A percentile compares a stretch with the other conserved stretches of the same genome.
Evolutionary conservation across 208 protist species (phyloP).

Genomic region (Phytomonas sp.): DNA sequence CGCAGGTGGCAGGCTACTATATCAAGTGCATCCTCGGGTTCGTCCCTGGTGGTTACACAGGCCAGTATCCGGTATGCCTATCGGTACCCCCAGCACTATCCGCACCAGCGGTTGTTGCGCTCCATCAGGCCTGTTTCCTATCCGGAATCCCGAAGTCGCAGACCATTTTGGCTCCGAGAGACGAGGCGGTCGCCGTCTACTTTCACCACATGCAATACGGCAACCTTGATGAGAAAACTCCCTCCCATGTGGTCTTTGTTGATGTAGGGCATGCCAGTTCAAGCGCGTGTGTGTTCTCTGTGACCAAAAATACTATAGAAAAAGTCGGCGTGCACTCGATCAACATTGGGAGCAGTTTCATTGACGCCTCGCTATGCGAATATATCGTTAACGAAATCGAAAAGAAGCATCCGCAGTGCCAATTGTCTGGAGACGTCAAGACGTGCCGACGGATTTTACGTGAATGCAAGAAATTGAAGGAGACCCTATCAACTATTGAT

Average conservation of each 20-base stretch:
- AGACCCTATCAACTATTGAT: conserved; percentile 59
- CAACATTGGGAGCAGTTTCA: conserved; percentile 36
- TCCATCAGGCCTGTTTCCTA: conserved; percentile 39
- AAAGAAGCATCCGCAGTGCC: conserved; percentile 15
- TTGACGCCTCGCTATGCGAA: conserved; percentile 41
- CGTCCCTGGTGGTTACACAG: conserved; percentile 19
- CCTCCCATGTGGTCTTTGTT: conserved; percentile 39
- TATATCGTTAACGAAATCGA: conserved; percentile 48
- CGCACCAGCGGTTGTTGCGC: conserved; percentile 19
- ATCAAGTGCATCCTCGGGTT: conserved; percentile 47
- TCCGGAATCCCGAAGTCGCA: conserved; percentile 42
- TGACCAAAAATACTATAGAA: conserved; percentile 22
- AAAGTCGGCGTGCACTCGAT: conserved; percentile 30
- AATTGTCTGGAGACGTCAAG: conserved; percentile 40
- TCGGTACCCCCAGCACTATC: conserved; percentile 19
- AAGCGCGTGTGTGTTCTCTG: conserved; percentile 22
- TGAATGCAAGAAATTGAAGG: conserved; percentile 64
- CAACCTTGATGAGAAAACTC: conserved; percentile 15
- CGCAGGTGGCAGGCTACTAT: conserved; percentile 47
- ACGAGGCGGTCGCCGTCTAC: conserved; percentile 48
- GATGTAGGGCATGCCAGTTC: conserved; percentile 53
- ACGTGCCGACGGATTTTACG: conserved; percentile 39
- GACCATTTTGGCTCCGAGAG: conserved; percentile 30
- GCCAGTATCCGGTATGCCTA: conserved; percentile 19
- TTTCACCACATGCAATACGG: conserved; percentile 59